Conservation (phyloP, 2,329 filamentous ascomycete genomes). For the Zymoseptoria passerinii region DNA sequence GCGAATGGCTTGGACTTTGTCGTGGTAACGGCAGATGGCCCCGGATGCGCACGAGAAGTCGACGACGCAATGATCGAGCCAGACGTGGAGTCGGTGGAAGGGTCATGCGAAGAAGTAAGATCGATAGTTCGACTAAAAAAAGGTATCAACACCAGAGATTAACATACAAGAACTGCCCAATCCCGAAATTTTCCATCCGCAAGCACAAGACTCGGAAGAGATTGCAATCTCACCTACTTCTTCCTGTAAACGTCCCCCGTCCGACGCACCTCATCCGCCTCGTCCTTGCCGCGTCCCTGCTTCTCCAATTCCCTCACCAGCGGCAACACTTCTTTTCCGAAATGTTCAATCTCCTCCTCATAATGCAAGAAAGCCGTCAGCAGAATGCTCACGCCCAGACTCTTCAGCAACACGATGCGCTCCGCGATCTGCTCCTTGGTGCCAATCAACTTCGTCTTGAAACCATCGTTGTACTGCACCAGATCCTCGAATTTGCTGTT, state of each 20-base stretch:
- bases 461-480: constrained; percentile 49
- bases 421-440: constrained; percentile 46
- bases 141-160: constrained; percentile 8
- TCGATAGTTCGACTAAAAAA: constrained; percentile 1
- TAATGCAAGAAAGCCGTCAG: constrained; percentile 46
- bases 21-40: neutral
- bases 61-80: neutral
- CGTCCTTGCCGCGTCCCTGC: constrained; percentile 42
- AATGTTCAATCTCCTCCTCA: constrained; percentile 45
- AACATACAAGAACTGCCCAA: neutral
- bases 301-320: constrained; percentile 42
- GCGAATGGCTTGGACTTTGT: neutral
- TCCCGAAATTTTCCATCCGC: neutral
- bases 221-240: constrained; percentile 17
- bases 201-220: neutral
- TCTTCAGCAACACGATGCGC: constrained; percentile 42
- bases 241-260: constrained; percentile 42
- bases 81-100: neutral
- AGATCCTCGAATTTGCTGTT: constrained; percentile 45
- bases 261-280: constrained; percentile 38
- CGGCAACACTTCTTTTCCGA: constrained; percentile 41
- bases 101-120: neutral
- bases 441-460: constrained; percentile 48
- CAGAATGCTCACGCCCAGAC: constrained; percentile 37
- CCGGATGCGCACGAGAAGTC: neutral